Percentiles rank a stretch among this genome's conserved stretches.
phyloP scores from a whole-genome alignment of 352 stramenopile species.

The Phytophthora hybrid region DNA sequence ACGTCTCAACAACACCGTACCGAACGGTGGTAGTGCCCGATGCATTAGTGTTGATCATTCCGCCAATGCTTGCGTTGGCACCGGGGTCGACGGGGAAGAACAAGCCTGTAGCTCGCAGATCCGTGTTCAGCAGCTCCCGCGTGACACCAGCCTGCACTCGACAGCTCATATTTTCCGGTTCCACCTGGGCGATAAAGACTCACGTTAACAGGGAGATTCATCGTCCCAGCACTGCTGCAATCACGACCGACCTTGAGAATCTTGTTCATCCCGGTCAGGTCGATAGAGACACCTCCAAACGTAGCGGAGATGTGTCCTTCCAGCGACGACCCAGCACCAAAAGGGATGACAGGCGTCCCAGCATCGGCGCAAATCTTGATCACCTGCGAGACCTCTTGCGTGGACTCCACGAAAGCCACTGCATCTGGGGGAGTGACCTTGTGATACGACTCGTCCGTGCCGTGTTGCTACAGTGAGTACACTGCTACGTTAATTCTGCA shows the following conservation, averaged over 20 bases:
- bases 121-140: constrained; percentile 91
- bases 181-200: constrained; percentile 16
- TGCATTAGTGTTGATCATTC: constrained; percentile 92
- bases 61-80: constrained; percentile 95
- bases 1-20: constrained; percentile 9
- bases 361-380: constrained; percentile 87
- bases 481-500: background rate
- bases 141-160: constrained; percentile 94
- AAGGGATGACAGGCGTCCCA: constrained; percentile 94
- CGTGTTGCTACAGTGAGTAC: constrained; percentile 67
- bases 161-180: constrained; percentile 74
- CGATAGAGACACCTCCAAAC: constrained; percentile 90
- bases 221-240: background rate
- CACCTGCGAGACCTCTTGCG: constrained; percentile 90
- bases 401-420: constrained; percentile 85
- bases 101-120: constrained; percentile 86
- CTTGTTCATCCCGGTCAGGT: constrained; percentile 86
- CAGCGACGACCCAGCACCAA: constrained; percentile 91
- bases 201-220: background rate
- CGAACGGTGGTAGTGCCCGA: constrained; percentile 83
- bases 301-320: constrained; percentile 95
- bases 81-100: constrained; percentile 98
- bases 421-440: constrained; percentile 76
- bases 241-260: constrained; percentile 49
- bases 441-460: constrained; percentile 93